Evolutionary conservation across 2,329 filamentous ascomycete species (phyloP).

Genomic region (Lachnellula arida): DNA sequence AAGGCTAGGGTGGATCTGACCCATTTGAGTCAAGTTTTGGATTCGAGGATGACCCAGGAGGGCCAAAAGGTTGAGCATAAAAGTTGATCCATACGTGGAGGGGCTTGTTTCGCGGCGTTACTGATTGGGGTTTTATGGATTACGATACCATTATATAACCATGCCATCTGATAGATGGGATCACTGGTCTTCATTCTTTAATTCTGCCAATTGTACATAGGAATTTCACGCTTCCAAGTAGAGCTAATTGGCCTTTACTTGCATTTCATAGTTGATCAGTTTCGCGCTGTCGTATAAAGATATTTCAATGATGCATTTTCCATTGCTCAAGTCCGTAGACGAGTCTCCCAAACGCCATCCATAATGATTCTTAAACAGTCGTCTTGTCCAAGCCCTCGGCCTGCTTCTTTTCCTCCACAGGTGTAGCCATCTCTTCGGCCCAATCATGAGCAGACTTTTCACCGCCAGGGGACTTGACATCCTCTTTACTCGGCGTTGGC

Average conservation of each 20-base stretch:
- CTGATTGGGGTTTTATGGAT: background rate
- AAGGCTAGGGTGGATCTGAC: slow-evolving; percentile 36
- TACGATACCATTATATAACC: slow-evolving; percentile 10
- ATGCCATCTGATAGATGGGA: slow-evolving; percentile 16
- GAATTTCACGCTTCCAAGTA: background rate
- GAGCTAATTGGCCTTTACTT: no score
- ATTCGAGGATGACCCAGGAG: slow-evolving; percentile 28
- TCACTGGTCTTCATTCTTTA: slow-evolving; percentile 13
- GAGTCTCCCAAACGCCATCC: slow-evolving; percentile 7
- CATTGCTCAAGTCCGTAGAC: slow-evolving; percentile 21
- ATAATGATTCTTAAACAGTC: background rate
- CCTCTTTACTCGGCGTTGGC: slow-evolving; percentile 5
- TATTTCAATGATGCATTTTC: background rate
- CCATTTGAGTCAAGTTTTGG: slow-evolving; percentile 51
- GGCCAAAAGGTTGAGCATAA: background rate
- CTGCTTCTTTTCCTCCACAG: slow-evolving; percentile 22
- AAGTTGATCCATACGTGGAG: no score
- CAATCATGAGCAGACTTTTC: slow-evolving; percentile 22
- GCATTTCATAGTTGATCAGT: no score
- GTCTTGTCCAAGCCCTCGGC: background rate
- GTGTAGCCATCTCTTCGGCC: slow-evolving; percentile 30
- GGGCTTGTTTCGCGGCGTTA: no score
- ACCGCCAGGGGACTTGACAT: background rate
- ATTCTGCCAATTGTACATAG: slow-evolving; percentile 2
- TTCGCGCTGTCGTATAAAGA: no score